phyloP scores from a whole-genome alignment of 768 basidiomycete species.

The Pleurotus citrinopileatus region DNA sequence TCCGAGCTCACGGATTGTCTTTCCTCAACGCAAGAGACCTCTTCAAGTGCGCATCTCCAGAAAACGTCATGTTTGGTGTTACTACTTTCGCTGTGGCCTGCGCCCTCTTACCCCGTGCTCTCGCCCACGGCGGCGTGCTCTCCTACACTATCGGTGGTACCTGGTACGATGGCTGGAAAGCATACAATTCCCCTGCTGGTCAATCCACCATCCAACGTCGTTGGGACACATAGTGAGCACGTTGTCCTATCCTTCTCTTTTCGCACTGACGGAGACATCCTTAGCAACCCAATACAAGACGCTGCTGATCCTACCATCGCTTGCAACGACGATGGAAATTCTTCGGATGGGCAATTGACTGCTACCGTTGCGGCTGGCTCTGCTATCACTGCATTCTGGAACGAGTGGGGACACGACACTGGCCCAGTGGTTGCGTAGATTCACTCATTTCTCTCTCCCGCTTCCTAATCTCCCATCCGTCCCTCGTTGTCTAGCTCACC shows the following conservation, averaged over 20 bases:
- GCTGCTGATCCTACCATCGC: constrained; percentile 17
- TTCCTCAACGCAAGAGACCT: neutral
- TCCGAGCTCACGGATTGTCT: neutral
- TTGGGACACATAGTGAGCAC: constrained; percentile 39
- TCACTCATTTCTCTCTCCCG: neutral
- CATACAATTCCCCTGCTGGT: constrained; percentile 39
- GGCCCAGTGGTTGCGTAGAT: constrained; percentile 45
- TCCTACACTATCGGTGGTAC: constrained; percentile 34
- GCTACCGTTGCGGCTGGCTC: constrained; percentile 32
- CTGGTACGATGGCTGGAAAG: constrained; percentile 24
- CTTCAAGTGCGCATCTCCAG: neutral
- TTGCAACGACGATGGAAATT: constrained; percentile 35
- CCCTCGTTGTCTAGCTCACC: constrained; percentile 20
- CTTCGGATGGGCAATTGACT: constrained; percentile 26
- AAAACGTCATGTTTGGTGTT: neutral
- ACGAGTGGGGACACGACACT: constrained; percentile 37
- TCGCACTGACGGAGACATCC: neutral
- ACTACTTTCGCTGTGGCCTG: constrained; percentile 18
- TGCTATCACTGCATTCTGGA: constrained; percentile 32
- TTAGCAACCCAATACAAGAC: neutral
- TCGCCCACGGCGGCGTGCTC: constrained; percentile 44
- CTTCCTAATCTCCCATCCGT: neutral
- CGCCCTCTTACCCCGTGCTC: constrained; percentile 27
- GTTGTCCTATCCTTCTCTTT: neutral
- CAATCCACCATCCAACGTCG: constrained; percentile 41